A percentile compares a stretch with the other conserved stretches of the same genome.
These are phyloP conservation scores for Kuraishia piskuri DNA, from an alignment of 805 yeast species.

Conservation along the genomic window DNA sequence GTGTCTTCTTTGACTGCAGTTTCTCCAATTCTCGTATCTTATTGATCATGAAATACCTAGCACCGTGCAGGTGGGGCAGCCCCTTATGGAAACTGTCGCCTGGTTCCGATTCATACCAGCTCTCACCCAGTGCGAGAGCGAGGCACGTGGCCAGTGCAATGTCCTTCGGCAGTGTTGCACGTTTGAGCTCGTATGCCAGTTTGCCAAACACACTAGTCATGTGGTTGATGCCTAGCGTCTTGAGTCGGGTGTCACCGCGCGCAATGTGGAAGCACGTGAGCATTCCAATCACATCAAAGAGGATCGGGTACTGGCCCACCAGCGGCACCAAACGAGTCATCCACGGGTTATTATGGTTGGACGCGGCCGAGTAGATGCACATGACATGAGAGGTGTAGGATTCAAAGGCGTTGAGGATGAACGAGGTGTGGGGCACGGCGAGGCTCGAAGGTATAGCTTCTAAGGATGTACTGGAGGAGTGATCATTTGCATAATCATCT, in stretches of 20 bases:
- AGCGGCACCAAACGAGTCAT: conserved; percentile 6
- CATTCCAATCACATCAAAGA: conserved; percentile 10
- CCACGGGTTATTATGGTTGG: conserved; percentile 10
- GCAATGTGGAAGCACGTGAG: conserved; percentile 10
- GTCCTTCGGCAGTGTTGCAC: conserved; percentile 7
- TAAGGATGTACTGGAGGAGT: too few species aligned
- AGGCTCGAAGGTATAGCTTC: not conserved
- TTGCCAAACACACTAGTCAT: conserved; percentile 7
- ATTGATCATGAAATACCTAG: conserved; percentile 9
- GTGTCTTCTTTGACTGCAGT: too few species aligned
- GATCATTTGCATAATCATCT: too few species aligned
- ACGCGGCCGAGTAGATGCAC: conserved; percentile 6
- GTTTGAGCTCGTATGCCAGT: conserved; percentile 8
- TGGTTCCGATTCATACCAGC: conserved; percentile 1
- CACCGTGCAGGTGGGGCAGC: conserved; percentile 9
- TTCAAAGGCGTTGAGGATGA: conserved; percentile 10
- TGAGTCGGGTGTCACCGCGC: conserved; percentile 2
- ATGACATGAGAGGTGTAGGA: conserved; percentile 7
- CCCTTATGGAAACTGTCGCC: conserved; percentile 6
- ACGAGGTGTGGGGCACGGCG: not conserved
- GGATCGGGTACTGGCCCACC: conserved; percentile 6
- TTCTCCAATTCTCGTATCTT: conserved; percentile 5
- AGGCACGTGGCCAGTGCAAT: conserved; percentile 9
- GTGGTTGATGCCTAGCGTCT: conserved; percentile 5
- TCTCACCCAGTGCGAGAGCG: conserved; percentile 10